Percentiles rank a stretch among this genome's conserved stretches.
phyloP scores from a whole-genome alignment of 2,329 filamentous ascomycete genomes.

The Chaetomium sp. region DNA sequence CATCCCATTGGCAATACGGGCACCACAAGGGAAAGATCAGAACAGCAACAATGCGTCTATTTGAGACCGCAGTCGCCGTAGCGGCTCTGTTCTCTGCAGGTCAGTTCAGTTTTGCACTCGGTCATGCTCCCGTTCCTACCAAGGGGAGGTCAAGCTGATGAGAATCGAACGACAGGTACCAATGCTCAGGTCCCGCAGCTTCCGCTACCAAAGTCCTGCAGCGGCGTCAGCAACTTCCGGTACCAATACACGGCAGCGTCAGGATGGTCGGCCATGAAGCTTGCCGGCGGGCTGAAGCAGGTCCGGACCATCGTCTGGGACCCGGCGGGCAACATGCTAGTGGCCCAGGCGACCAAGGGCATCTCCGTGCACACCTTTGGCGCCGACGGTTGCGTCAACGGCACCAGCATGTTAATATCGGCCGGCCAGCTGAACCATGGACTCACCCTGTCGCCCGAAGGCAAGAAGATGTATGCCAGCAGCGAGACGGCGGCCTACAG shows the following conservation, averaged over 20 bases:
- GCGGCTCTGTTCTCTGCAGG: slow-evolving; percentile 30
- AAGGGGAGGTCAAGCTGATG: slow-evolving; percentile 5
- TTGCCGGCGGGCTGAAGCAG: slow-evolving; percentile 42
- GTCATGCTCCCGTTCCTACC: neutral
- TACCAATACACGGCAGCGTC: slow-evolving; percentile 41
- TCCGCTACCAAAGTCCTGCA: slow-evolving; percentile 42
- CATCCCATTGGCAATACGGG: neutral
- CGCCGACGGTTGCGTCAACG: slow-evolving; percentile 45
- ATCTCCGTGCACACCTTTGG: slow-evolving; percentile 47
- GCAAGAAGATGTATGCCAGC: slow-evolving; percentile 45
- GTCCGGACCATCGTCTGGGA: slow-evolving; percentile 45
- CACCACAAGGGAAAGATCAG: neutral
- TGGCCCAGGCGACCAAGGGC: slow-evolving; percentile 43
- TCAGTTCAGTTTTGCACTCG: slow-evolving; percentile 19
- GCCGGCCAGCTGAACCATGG: slow-evolving; percentile 46
- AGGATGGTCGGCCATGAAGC: slow-evolving; percentile 46
- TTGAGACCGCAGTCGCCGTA: slow-evolving; percentile 19
- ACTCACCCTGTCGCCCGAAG: slow-evolving; percentile 44
- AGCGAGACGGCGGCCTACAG: slow-evolving; percentile 51
- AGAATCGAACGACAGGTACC: slow-evolving; percentile 14
- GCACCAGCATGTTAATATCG: slow-evolving; percentile 43
- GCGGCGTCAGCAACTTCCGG: slow-evolving; percentile 40
- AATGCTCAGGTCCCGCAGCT: slow-evolving; percentile 33
- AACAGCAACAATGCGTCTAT: slow-evolving; percentile 29
- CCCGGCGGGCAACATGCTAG: slow-evolving; percentile 43